These are phyloP conservation scores for Lumnitzera racemosa DNA, from an alignment of 345 rosid species.

Conservation along the genomic window DNA sequence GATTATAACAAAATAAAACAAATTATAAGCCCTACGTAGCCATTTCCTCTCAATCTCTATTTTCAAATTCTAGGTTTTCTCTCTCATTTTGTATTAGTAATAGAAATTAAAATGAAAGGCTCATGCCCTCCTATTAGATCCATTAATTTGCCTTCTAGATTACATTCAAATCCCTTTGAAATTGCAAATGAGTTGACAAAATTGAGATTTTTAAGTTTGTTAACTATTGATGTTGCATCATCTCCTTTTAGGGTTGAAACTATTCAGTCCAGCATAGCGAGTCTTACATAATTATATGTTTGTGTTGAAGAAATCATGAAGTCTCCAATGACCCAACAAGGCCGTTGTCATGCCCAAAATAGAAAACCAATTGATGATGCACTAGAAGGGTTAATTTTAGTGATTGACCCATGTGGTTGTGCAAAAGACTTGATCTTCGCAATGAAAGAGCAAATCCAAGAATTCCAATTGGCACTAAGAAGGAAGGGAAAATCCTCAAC, in stretches of 20 bases:
- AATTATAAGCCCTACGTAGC: neutral
- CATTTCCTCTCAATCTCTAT: neutral
- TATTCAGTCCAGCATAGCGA: conserved; percentile 21
- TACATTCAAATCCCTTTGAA: conserved; percentile 18
- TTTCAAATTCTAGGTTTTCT: neutral
- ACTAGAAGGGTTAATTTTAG: conserved; percentile 27
- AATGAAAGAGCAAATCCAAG: conserved; percentile 32
- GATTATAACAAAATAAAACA: neutral
- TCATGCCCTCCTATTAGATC: conserved; percentile 32
- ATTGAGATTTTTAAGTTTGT: conserved; percentile 9
- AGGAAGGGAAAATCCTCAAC: conserved; percentile 27
- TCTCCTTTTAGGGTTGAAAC: conserved; percentile 8
- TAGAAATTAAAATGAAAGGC: neutral
- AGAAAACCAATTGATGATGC: conserved; percentile 21
- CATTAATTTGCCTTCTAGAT: conserved; percentile 38
- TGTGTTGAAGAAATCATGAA: conserved; percentile 26
- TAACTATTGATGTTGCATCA: neutral
- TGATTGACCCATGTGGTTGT: conserved; percentile 31
- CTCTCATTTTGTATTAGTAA: neutral
- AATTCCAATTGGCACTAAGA: conserved; percentile 34
- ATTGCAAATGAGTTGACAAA: conserved; percentile 19
- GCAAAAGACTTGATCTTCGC: conserved; percentile 29
- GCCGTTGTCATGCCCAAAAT: conserved; percentile 15
- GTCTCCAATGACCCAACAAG: conserved; percentile 26
- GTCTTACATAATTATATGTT: conserved; percentile 23